Conservation (phyloP, 768 basidiomycete genomes). For the Rubroboletus pulcherrimus region DNA sequence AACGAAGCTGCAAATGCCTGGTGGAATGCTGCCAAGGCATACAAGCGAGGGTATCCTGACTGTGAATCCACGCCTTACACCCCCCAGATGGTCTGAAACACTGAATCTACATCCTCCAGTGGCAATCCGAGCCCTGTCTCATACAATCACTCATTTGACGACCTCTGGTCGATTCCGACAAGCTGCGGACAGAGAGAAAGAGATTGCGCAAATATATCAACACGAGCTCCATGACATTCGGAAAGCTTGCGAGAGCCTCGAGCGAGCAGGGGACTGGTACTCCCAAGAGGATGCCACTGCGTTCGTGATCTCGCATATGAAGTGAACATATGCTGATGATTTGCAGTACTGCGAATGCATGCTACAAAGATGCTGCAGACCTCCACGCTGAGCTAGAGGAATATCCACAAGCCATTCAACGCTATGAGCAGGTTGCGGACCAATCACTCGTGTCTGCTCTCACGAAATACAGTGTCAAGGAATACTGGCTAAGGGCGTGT, state of each 20-base stretch:
- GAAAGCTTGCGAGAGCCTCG: conserved; percentile 88
- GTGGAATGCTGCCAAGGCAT: conserved; percentile 98
- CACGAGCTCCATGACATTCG: conserved; percentile 75
- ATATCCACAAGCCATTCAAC: conserved; percentile 78
- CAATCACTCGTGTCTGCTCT: conserved; percentile 75
- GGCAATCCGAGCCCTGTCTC: conserved; percentile 81
- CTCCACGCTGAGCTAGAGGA: conserved; percentile 87
- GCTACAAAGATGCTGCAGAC: conserved; percentile 96
- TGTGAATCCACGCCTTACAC: conserved; percentile 48
- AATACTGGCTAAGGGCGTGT: conserved; percentile 87
- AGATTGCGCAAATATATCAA: conserved; percentile 93
- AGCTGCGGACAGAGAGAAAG: conserved; percentile 96
- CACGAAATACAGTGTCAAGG: conserved; percentile 99
- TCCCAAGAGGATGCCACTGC: conserved; percentile 94
- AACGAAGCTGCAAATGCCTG: conserved; percentile 98
- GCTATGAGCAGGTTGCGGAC: conserved; percentile 87
- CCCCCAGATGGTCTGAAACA: background rate
- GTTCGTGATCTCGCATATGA: conserved; percentile 46
- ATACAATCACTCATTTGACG: conserved; percentile 82
- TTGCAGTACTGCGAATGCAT: conserved; percentile 86
- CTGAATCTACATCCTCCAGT: conserved; percentile 45
- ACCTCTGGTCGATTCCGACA: conserved; percentile 89
- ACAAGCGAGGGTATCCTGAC: conserved; percentile 84
- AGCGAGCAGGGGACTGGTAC: conserved; percentile 95
- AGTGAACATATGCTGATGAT: conserved; percentile 1